These are phyloP conservation scores for Pseudovirgaria hyperparasitica DNA, from an alignment of 2,329 filamentous ascomycete genomes.

Conservation along the genomic window DNA sequence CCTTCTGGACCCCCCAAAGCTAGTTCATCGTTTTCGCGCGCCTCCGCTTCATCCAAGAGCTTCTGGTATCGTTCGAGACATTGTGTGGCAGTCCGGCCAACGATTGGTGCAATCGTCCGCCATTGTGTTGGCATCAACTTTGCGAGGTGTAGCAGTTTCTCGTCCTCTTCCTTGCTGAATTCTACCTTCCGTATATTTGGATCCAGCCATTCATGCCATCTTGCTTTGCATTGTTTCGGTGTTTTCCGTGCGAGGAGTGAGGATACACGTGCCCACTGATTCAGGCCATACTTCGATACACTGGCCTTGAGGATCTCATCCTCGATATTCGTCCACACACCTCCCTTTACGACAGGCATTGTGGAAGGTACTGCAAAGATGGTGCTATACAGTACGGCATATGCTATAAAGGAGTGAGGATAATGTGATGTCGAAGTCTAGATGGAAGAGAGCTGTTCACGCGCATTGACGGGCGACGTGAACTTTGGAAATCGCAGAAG, in stretches of 20 bases:
- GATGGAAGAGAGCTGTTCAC: too few species aligned
- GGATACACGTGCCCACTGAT: slow-evolving; percentile 94
- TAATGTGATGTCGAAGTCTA: too few species aligned
- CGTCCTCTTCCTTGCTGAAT: slow-evolving; percentile 97
- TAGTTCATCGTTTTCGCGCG: slow-evolving; percentile 68
- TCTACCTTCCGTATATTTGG: slow-evolving; percentile 97
- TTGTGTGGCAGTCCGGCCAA: slow-evolving; percentile 91
- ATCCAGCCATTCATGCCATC: slow-evolving; percentile 98
- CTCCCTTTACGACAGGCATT: slow-evolving; percentile 55
- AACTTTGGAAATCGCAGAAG: too few species aligned
- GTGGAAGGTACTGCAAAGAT: too few species aligned
- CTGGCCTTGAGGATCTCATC: slow-evolving; percentile 92
- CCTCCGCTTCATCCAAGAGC: slow-evolving; percentile 88
- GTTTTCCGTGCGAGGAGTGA: slow-evolving; percentile 95
- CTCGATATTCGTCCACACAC: slow-evolving; percentile 59
- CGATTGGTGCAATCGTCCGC: slow-evolving; percentile 94
- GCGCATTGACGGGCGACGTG: too few species aligned
- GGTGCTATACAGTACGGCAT: too few species aligned
- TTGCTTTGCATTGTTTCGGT: slow-evolving; percentile 96
- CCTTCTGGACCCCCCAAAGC: slow-evolving; percentile 76
- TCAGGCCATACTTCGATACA: slow-evolving; percentile 30
- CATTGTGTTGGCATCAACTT: slow-evolving; percentile 99
- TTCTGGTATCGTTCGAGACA: slow-evolving; percentile 96
- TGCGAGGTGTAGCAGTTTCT: slow-evolving; percentile 89
- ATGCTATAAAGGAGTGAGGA: too few species aligned